Evolutionary conservation across 352 stramenopile species (phyloP).

Genomic region (Globisporangium camurandrum): DNA sequence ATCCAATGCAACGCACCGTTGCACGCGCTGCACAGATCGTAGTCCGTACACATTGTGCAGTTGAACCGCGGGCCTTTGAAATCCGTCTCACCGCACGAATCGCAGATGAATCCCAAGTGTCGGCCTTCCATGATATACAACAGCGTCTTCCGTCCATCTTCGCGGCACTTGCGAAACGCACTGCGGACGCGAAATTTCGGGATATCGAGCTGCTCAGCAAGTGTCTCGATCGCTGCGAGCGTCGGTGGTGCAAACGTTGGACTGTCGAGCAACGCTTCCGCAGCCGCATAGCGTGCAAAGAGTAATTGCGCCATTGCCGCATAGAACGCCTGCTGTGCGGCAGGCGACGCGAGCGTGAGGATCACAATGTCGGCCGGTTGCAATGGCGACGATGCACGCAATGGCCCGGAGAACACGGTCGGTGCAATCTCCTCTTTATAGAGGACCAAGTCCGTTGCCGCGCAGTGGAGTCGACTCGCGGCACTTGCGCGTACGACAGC

Average conservation of each 20-base stretch:
- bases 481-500: slow-evolving; percentile 39
- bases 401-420: slow-evolving; percentile 35
- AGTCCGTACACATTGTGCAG: slow-evolving; percentile 68
- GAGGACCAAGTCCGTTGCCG: slow-evolving; percentile 41
- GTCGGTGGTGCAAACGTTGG: slow-evolving; percentile 21
- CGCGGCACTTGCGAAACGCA: slow-evolving; percentile 70
- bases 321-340: slow-evolving; percentile 19
- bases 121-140: slow-evolving; percentile 78
- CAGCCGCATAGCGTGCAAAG: slow-evolving; percentile 28
- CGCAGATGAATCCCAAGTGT: slow-evolving; percentile 78
- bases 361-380: slow-evolving; percentile 58
- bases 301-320: slow-evolving; percentile 24
- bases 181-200: slow-evolving; percentile 75
- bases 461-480: slow-evolving; percentile 29
- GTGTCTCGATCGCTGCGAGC: slow-evolving; percentile 51
- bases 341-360: slow-evolving; percentile 21
- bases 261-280: slow-evolving; percentile 24
- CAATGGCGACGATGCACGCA: slow-evolving; percentile 22
- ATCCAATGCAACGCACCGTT: slow-evolving; percentile 45
- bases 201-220: slow-evolving; percentile 65
- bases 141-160: slow-evolving; percentile 55
- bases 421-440: slow-evolving; percentile 75
- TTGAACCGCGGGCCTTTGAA: slow-evolving; percentile 72
- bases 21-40: slow-evolving; percentile 60
- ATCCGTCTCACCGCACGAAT: slow-evolving; percentile 73